Evolutionary conservation across 225 moss, liverwort and hornwort species (phyloP).

Genomic region (Bryoerythrophyllum caledonicum): DNA sequence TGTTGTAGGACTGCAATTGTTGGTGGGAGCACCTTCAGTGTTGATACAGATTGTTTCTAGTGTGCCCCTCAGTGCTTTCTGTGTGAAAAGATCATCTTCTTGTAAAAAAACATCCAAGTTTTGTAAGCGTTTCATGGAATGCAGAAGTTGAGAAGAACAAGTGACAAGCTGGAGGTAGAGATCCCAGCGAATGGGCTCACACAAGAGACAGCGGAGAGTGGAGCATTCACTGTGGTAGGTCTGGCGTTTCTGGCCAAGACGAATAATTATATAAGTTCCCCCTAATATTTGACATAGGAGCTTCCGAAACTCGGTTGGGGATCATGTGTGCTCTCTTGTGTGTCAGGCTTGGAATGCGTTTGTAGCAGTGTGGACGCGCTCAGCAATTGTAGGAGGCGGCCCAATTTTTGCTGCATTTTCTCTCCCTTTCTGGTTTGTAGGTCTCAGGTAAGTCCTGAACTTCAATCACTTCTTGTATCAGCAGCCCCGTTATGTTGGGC

Average conservation of each 20-base stretch:
- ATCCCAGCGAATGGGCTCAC: slow-evolving; percentile 84
- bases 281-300: neutral
- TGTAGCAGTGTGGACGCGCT: slow-evolving; percentile 75
- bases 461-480: neutral
- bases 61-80: neutral
- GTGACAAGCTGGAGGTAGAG: slow-evolving; percentile 52
- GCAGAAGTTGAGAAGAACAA: slow-evolving; percentile 57
- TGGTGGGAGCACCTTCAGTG: neutral
- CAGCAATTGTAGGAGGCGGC: slow-evolving; percentile 68
- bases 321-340: slow-evolving; percentile 1
- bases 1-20: slow-evolving; percentile 9
- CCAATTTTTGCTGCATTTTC: slow-evolving; percentile 76
- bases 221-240: slow-evolving; percentile 73
- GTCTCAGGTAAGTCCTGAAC: slow-evolving; percentile 50
- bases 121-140: slow-evolving; percentile 14
- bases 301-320: neutral
- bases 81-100: neutral
- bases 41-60: slow-evolving; percentile 3
- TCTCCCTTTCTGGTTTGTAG: slow-evolving; percentile 98
- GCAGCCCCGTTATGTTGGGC: neutral
- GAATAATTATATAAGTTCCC: neutral
- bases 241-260: neutral
- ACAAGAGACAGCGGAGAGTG: slow-evolving; percentile 65
- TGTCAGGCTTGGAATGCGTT: slow-evolving; percentile 91
- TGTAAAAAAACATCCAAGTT: neutral